Percentiles rank a stretch among this genome's conserved stretches.
phyloP scores from a whole-genome alignment of 1,284 basidiomycete genomes.

The Earliella scabrosa region DNA sequence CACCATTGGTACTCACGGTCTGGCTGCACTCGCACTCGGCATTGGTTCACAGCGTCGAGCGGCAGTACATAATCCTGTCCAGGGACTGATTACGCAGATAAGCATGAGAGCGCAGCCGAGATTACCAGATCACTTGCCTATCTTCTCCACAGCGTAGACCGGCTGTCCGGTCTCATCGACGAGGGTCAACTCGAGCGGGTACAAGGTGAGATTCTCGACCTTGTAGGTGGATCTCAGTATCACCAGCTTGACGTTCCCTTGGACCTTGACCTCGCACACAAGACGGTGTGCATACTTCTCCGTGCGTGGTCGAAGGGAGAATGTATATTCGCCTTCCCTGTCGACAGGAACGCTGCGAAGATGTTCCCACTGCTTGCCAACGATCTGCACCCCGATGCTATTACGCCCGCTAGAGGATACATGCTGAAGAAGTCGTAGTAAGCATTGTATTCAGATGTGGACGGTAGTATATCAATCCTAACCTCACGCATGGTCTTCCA shows the following conservation, averaged over 20 bases:
- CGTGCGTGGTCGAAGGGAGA: slow-evolving; percentile 81
- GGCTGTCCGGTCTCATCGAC: slow-evolving; percentile 88
- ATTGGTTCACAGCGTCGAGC: slow-evolving; percentile 88
- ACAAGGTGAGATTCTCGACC: slow-evolving; percentile 90
- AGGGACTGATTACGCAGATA: slow-evolving; percentile 52
- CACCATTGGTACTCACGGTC: slow-evolving; percentile 72
- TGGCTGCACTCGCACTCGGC: slow-evolving; percentile 87
- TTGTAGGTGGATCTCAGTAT: slow-evolving; percentile 95
- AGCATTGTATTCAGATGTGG: background rate
- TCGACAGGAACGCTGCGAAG: slow-evolving; percentile 92
- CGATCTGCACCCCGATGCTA: slow-evolving; percentile 82
- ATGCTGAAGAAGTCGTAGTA: slow-evolving; percentile 53
- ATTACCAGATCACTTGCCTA: slow-evolving; percentile 54
- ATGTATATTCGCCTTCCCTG: slow-evolving; percentile 91
- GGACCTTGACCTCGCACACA: slow-evolving; percentile 89
- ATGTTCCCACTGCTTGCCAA: slow-evolving; percentile 92
- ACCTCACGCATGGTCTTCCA: slow-evolving; percentile 96
- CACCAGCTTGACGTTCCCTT: slow-evolving; percentile 95
- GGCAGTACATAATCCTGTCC: slow-evolving; percentile 92
- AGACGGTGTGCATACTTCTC: slow-evolving; percentile 83
- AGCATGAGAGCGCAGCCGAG: background rate
- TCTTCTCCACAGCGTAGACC: slow-evolving; percentile 82
- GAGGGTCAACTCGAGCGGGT: slow-evolving; percentile 92
- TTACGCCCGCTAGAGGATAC: slow-evolving; percentile 82
- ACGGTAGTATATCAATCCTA: slow-evolving; percentile 21